Conservation (phyloP, 768 basidiomycete species). For the Plicaturopsis crispa region DNA sequence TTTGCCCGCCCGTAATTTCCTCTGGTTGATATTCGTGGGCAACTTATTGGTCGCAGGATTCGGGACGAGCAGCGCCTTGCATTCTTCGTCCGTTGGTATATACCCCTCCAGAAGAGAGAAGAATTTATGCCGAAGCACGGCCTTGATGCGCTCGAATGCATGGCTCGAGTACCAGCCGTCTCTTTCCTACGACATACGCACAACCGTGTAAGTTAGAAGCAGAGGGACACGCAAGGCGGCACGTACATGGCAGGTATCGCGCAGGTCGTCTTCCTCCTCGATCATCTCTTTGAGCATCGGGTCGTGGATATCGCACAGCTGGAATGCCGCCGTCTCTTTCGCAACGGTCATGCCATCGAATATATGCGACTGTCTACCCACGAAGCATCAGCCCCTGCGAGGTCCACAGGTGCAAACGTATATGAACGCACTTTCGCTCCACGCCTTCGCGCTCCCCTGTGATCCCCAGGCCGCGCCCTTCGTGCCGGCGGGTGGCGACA, state of each 20-base stretch:
- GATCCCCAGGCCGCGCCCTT: constrained; percentile 41
- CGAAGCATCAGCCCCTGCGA: background rate
- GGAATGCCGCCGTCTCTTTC: constrained; percentile 88
- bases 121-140: constrained; percentile 79
- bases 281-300: constrained; percentile 80
- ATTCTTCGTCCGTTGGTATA: constrained; percentile 66
- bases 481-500: constrained; percentile 60
- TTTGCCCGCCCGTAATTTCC: constrained; percentile 58
- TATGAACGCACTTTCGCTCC: constrained; percentile 35
- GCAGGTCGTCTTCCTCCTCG: constrained; percentile 57
- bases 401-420: background rate
- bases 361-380: constrained; percentile 59
- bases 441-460: constrained; percentile 30
- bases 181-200: constrained; percentile 45
- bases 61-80: constrained; percentile 49
- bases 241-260: constrained; percentile 71
- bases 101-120: constrained; percentile 70
- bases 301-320: constrained; percentile 88
- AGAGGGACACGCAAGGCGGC: background rate
- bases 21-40: constrained; percentile 32
- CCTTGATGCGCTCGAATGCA: constrained; percentile 78
- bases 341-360: constrained; percentile 82
- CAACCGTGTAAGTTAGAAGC: background rate
- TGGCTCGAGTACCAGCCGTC: constrained; percentile 86
- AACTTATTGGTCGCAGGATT: constrained; percentile 29